These are phyloP conservation scores for Acer saccharum DNA, from an alignment of 345 rosid genomes.

Conservation along the genomic window DNA sequence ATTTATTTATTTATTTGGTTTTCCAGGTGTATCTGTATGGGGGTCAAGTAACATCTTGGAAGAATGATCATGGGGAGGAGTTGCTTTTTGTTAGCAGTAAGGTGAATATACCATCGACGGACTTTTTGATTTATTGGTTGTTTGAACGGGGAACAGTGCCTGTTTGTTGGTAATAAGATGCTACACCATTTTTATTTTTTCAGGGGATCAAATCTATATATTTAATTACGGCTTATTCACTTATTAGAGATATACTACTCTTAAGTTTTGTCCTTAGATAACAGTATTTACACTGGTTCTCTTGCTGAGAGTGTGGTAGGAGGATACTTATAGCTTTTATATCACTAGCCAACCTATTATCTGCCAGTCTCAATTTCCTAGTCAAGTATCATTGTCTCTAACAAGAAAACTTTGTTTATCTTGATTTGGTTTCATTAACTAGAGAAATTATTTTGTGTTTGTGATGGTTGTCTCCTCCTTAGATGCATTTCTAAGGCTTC, in stretches of 20 bases:
- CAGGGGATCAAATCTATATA: neutral
- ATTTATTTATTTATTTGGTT: neutral
- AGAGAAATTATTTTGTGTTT: too few species aligned
- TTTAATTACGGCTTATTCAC: neutral
- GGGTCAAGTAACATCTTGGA: conserved; percentile 95
- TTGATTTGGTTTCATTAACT: too few species aligned
- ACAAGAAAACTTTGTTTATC: too few species aligned
- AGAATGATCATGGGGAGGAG: conserved; percentile 87
- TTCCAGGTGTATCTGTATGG: conserved; percentile 85
- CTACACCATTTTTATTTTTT: neutral
- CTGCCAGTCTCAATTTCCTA: too few species aligned
- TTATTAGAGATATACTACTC: neutral
- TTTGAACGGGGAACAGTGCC: conserved; percentile 10
- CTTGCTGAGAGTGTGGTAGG: neutral
- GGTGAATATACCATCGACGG: conserved; percentile 33
- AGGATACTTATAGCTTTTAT: neutral
- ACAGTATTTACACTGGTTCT: neutral
- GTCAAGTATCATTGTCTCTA: too few species aligned
- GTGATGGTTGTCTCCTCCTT: too few species aligned
- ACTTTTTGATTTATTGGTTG: conserved; percentile 3
- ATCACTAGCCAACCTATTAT: too few species aligned
- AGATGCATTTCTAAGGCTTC: too few species aligned
- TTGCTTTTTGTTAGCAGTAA: conserved; percentile 74
- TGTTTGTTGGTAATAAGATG: conserved; percentile 27
- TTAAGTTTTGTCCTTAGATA: neutral